Evolutionary conservation across 2,329 filamentous ascomycete species (phyloP), one percentile per base, ranked within the genome.

Genomic region (Cadophora sp.): DNA sequence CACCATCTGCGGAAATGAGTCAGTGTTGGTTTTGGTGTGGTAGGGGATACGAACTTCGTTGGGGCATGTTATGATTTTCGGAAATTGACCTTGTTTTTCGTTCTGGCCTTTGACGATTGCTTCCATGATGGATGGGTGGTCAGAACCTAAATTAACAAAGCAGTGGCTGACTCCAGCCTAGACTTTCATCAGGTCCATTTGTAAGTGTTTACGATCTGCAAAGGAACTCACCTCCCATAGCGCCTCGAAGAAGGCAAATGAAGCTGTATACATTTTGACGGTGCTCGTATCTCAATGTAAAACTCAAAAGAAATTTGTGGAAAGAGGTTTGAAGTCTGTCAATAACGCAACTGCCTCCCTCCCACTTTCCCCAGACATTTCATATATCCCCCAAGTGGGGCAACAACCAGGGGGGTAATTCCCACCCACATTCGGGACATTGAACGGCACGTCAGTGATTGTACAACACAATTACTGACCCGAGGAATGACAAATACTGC

Each of bases 41-140:
- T 12, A 37, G 3, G 27, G 31, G 16, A 46, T 72, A 75, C 67
- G 24, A 79, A 37, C 34, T 37, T 92, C 89, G 74, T 91, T 91
- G 1, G 89, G 89, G 77, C 89, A 91, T 55, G 91, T 92, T 62
- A 92, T 89, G 71, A 92, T 89, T 66, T 81, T 84, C 3, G 89
- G 90, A 73, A 91, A 91, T 46, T 84, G 77, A 37, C 83, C 83
- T 59, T 84, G 83, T 74, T 87, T 88, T 76, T 91, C 89, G 72
- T 87, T 87, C 75, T 92, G 88, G 59, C 89, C 89, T 75, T 90
- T 91, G 73, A 91, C 87, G 72, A 92, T 92, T 3, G 90, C 90
- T 77, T 93, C 91, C 26, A 92, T 85, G 73, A 93, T 90, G 26
- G 86, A 87, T 1, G 90, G 90, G 74, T 92, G 87, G 74, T 89